Evolutionary conservation across 2,329 filamentous ascomycete species (phyloP).

Genomic region (Ophiostoma sp.): DNA sequence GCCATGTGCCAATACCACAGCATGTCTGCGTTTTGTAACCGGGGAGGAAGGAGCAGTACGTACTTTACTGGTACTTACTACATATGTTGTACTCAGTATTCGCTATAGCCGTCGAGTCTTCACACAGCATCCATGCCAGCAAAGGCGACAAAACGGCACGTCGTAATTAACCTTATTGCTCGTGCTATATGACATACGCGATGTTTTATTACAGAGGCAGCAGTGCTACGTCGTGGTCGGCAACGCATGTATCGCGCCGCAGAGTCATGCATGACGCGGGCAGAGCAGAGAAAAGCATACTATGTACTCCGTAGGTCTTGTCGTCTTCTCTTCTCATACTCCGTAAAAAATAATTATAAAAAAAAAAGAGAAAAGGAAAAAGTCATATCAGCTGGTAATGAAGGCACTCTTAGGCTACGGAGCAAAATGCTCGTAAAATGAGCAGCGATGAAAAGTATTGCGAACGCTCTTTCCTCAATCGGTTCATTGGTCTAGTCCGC

Average conservation of each 20-base stretch:
- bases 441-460: neutral
- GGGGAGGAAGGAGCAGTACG: neutral
- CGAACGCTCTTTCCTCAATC: constrained; percentile 10
- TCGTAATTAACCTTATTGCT: constrained; percentile 1
- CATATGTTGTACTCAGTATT: too few relatives aligned
- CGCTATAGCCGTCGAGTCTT: too few relatives aligned
- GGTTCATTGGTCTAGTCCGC: constrained; percentile 16
- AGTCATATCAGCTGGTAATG: constrained; percentile 1
- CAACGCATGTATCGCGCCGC: neutral
- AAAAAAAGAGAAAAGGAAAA: neutral
- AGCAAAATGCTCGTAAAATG: neutral
- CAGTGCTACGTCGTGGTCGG: neutral
- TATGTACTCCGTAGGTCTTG: too few relatives aligned
- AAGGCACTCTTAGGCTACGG: neutral
- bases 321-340: neutral
- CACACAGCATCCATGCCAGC: neutral
- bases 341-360: too few relatives aligned
- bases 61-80: neutral
- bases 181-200: neutral
- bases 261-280: constrained; percentile 5
- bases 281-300: neutral
- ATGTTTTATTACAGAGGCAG: constrained; percentile 5
- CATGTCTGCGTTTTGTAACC: neutral
- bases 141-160: neutral
- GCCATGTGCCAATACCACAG: neutral